These are phyloP conservation scores for Ilex aquifolium DNA, from an alignment of 257 asterid species.

Conservation along the genomic window DNA sequence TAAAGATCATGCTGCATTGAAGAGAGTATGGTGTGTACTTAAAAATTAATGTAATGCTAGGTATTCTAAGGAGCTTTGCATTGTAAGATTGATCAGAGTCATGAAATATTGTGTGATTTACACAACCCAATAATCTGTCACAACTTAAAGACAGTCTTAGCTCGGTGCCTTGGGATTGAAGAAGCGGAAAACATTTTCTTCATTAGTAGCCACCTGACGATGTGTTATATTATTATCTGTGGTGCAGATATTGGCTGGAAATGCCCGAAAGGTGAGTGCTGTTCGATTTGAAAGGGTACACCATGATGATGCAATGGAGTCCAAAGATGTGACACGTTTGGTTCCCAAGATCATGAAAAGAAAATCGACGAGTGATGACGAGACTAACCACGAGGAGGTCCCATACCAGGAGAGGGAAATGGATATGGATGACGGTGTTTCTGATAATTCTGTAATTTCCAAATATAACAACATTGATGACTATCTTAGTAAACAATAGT, in stretches of 20 bases:
- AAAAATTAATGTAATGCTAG: too few species aligned
- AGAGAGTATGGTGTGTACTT: too few species aligned
- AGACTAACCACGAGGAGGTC: slow-evolving; percentile 27
- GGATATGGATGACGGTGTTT: not conserved
- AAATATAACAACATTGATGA: slow-evolving; percentile 52
- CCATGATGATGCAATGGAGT: slow-evolving; percentile 36
- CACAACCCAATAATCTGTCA: not conserved
- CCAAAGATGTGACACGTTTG: slow-evolving; percentile 43
- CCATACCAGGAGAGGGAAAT: slow-evolving; percentile 19
- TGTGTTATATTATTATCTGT: slow-evolving; percentile 3
- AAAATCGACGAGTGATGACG: slow-evolving; percentile 39
- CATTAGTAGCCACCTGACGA: slow-evolving; percentile 3
- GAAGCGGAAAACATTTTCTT: not conserved
- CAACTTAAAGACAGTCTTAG: not conserved
- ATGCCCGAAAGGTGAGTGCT: slow-evolving; percentile 93
- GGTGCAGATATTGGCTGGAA: slow-evolving; percentile 88
- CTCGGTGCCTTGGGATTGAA: too few species aligned
- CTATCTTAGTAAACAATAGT: slow-evolving; percentile 24
- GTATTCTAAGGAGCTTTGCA: too few species aligned
- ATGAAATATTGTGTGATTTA: not conserved
- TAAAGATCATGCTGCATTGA: too few species aligned
- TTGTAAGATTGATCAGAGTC: too few species aligned
- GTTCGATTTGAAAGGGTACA: slow-evolving; percentile 75
- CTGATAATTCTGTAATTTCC: slow-evolving; percentile 41
- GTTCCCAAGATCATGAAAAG: slow-evolving; percentile 69